Percentiles rank a stretch among this genome's conserved stretches.
These are phyloP conservation scores for Talaromyces thailandensis DNA, from an alignment of 495 filamentous ascomycete species.

Conservation along the genomic window DNA sequence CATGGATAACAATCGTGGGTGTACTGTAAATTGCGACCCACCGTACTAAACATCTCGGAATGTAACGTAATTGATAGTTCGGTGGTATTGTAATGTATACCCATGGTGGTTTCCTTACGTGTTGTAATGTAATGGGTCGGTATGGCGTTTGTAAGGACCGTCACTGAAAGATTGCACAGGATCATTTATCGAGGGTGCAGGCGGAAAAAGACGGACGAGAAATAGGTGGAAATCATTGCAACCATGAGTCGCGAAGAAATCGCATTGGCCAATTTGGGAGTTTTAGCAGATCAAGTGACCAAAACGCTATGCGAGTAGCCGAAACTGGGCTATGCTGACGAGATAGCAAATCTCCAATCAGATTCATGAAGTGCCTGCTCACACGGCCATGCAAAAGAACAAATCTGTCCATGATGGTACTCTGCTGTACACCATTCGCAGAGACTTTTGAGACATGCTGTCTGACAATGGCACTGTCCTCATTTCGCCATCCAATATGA, in stretches of 20 bases:
- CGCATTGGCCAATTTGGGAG: slow-evolving; percentile 11
- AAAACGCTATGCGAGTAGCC: slow-evolving; percentile 51
- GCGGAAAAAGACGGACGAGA: neutral
- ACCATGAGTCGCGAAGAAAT: slow-evolving; percentile 1
- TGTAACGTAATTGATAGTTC: slow-evolving; percentile 5
- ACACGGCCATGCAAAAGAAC: neutral
- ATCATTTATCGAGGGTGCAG: neutral
- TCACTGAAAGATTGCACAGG: slow-evolving; percentile 3
- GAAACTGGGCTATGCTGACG: neutral
- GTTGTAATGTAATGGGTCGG: neutral
- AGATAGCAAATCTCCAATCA: neutral
- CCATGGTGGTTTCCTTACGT: neutral
- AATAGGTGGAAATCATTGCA: neutral
- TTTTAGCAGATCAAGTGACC: slow-evolving; percentile 57
- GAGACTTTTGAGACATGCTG: neutral
- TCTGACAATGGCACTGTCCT: neutral
- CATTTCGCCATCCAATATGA: neutral
- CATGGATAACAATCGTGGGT: neutral
- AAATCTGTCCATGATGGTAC: neutral
- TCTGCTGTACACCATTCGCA: neutral
- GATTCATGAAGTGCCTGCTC: neutral
- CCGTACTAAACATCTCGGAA: neutral
- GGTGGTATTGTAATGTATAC: slow-evolving; percentile 1
- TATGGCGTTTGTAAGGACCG: neutral
- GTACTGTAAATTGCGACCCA: slow-evolving; percentile 1